Percentiles rank a stretch among this genome's conserved stretches.
Conservation (phyloP, 1,139 yeast genomes). For the Arxiozyma heterogenica region DNA sequence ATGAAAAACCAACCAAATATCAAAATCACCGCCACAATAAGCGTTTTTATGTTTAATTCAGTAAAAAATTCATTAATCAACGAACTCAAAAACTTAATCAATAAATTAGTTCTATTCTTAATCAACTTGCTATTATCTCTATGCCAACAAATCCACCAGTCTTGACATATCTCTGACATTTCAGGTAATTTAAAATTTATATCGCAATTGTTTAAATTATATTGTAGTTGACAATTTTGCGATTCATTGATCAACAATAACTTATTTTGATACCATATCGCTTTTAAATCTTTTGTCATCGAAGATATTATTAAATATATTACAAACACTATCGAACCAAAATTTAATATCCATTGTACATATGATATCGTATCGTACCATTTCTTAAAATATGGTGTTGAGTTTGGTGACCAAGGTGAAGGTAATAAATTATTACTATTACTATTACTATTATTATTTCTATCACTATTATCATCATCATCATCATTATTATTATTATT, state of each 20-base stretch:
- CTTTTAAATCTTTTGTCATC: conserved; percentile 62
- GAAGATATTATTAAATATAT: conserved; percentile 50
- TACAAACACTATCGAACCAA: conserved; percentile 46
- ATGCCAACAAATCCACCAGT: conserved; percentile 81
- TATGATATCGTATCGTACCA: conserved; percentile 66
- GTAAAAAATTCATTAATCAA: conserved; percentile 67
- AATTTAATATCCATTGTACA: conserved; percentile 60
- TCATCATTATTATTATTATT: conserved; percentile 2
- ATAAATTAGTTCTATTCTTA: conserved; percentile 51
- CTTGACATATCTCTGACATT: conserved; percentile 57
- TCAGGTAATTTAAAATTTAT: conserved; percentile 57
- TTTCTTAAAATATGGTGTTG: conserved; percentile 35
- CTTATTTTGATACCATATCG: conserved; percentile 55
- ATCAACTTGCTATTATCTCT: conserved; percentile 77
- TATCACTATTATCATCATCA: no score
- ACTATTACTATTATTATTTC: no score
- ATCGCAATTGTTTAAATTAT: conserved; percentile 61
- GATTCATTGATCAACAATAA: conserved; percentile 57
- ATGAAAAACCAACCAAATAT: conserved; percentile 24
- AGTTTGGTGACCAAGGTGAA: conserved; percentile 28
- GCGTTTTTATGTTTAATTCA: conserved; percentile 69
- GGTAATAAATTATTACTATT: conserved; percentile 17
- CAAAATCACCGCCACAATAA: conserved; percentile 37
- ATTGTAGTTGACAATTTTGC: conserved; percentile 60
- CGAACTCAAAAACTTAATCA: conserved; percentile 73